Evolutionary conservation across 2,329 filamentous ascomycete species (phyloP).

Genomic region (Cladosporium cucumerinum): DNA sequence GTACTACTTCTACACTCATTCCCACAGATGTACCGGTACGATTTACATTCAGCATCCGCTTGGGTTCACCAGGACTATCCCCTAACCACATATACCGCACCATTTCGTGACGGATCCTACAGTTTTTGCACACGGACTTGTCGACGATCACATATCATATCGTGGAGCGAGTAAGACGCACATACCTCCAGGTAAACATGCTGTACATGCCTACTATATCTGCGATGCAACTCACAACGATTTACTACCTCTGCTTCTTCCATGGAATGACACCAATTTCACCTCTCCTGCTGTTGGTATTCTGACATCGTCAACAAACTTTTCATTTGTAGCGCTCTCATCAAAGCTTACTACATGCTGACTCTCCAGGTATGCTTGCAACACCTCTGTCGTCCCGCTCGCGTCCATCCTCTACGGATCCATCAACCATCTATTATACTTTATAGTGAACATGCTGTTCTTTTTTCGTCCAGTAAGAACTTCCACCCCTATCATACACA

Average conservation of each 20-base stretch:
- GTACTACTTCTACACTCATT: no score
- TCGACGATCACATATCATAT: not conserved
- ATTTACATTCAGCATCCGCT: not conserved
- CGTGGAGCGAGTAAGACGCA: not conserved
- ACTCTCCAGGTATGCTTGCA: not conserved
- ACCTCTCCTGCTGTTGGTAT: not conserved
- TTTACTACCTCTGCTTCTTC: not conserved
- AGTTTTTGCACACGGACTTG: not conserved
- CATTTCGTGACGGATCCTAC: not conserved
- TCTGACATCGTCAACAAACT: not conserved
- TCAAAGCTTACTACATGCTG: not conserved
- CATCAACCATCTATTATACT: not conserved
- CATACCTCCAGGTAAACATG: not conserved
- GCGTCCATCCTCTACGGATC: not conserved
- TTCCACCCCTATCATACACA: not conserved
- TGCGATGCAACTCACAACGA: not conserved
- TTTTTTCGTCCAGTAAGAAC: not conserved
- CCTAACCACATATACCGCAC: not conserved
- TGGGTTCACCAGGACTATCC: not conserved
- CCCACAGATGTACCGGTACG: no score
- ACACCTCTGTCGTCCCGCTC: not conserved
- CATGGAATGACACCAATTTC: not conserved
- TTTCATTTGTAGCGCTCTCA: not conserved
- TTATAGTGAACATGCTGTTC: not conserved
- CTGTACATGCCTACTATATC: not conserved